Evolutionary conservation across 768 basidiomycete genomes (phyloP).

Genomic region (Fistulinella prunicolor): DNA sequence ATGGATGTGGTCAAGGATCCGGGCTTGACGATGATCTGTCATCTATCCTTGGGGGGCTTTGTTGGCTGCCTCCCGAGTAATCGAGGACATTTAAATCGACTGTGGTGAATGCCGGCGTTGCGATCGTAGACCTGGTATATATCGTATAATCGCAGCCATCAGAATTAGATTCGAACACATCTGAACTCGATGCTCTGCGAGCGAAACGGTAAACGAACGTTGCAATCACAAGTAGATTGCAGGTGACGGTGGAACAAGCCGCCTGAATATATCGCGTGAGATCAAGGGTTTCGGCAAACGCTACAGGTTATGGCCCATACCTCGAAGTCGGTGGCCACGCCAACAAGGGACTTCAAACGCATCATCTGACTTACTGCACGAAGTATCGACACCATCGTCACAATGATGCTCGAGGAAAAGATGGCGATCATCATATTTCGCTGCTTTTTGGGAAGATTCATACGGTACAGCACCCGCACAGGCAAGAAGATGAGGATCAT

Average conservation of each 20-base stretch:
- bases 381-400: constrained; percentile 11
- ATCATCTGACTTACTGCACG: constrained; percentile 14
- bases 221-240: constrained; percentile 20
- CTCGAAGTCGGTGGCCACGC: constrained; percentile 14
- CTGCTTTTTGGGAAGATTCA: constrained; percentile 13
- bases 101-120: constrained; percentile 13
- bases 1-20: not conserved
- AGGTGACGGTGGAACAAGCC: constrained; percentile 16
- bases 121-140: not conserved
- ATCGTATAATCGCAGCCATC: constrained; percentile 12
- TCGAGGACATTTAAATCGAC: constrained; percentile 3
- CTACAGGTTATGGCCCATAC: too few species aligned
- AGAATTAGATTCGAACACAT: not conserved
- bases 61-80: not conserved
- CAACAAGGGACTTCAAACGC: constrained; percentile 2
- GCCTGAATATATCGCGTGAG: constrained; percentile 8
- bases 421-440: constrained; percentile 13
- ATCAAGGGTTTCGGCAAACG: too few species aligned
- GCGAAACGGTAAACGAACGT: constrained; percentile 16
- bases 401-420: constrained; percentile 11
- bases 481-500: constrained; percentile 13
- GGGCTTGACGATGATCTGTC: not conserved
- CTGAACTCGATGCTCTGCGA: not conserved
- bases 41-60: not conserved
- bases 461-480: constrained; percentile 6